Evolutionary conservation across 2,329 filamentous ascomycete species (phyloP).

Genomic region (Ceratocystis variospora): DNA sequence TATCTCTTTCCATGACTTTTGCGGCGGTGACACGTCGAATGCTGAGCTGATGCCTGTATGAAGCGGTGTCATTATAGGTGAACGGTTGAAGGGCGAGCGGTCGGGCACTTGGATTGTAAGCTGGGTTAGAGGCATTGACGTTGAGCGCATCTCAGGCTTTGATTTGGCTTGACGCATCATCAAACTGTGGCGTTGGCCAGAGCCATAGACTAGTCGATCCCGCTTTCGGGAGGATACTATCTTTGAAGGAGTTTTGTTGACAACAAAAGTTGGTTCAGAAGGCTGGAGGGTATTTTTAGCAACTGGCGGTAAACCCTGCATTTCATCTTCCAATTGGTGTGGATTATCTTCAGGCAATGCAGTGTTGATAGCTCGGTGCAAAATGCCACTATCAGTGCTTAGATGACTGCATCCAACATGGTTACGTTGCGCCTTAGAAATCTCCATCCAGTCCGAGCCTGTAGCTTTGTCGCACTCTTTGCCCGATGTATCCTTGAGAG

Average conservation of each 20-base stretch:
- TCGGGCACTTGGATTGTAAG: constrained; percentile 11
- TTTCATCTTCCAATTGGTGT: not conserved
- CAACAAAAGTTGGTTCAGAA: not conserved
- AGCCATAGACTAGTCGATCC: not conserved
- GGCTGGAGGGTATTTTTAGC: not conserved
- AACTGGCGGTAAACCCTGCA: not conserved
- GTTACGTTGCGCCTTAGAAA: not conserved
- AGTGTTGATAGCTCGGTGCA: not conserved
- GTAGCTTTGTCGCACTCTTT: not conserved
- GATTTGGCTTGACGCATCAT: constrained; percentile 5
- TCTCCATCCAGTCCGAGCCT: not conserved
- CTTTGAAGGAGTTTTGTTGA: constrained; percentile 8
- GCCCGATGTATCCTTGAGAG: not conserved
- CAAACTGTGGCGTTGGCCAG: not conserved
- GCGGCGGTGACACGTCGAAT: constrained; percentile 16
- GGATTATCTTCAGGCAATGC: not conserved
- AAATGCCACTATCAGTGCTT: not conserved
- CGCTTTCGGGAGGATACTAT: constrained; percentile 10
- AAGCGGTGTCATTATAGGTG: constrained; percentile 1
- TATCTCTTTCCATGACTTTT: constrained; percentile 10
- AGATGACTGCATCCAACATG: not conserved
- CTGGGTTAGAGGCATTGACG: not conserved
- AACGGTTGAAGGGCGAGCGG: not conserved
- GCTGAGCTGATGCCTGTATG: constrained; percentile 13
- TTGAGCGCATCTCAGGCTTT: constrained; percentile 6